Base-by-base conservation (phyloP, 2,329 filamentous ascomycete species). In the Tympanopsis confertula region DNA sequence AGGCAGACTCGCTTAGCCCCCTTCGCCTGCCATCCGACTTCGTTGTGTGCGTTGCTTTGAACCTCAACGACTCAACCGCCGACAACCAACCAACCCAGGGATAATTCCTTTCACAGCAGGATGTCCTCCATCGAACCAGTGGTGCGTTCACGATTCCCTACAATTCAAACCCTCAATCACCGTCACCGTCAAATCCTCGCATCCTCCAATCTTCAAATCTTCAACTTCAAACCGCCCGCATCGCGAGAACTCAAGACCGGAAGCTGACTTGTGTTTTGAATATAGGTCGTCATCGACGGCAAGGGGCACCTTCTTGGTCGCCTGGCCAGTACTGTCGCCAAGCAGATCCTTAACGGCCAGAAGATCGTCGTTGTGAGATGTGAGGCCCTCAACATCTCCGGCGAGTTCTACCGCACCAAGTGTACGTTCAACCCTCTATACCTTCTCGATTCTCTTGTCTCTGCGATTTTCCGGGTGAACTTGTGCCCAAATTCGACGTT, bases 391-490 rank as follows among this genome's bases (percentile, higher is more conserved):
- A 98, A 98, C 82, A 98, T 98, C 79, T 98, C 91, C 55, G 91
- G 91, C 74, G 91, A 96, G 78, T 98, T 98, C 86, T 98, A 98
- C 85, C 87, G 91, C 69, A 82, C 89, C 56, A 98, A 98, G 84
- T 84, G 91, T 98, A 94, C 70, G 89, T 94, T 60, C 48, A 48
- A 50, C 45, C 47, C 45, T 47, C 44, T 33, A 7, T n/a, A 10
- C 10, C 17, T 10, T 33, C 17, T 33, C 17, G 12, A 33, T 33
- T 18, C 30, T 15, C 10, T 10, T 26, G n/a, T 26, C 22, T 7
- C n/a, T 26, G 22, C n/a, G 22, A n/a, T n/a, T n/a, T n/a, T n/a
- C n/a, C n/a, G n/a, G n/a, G n/a, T n/a, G n/a, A n/a, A n/a, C n/a
- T n/a, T n/a, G n/a, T n/a, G n/a, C n/a, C n/a, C n/a, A n/a, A n/a